phyloP scores from a whole-genome alignment of 176 grass and related monocot genomes.

The Panicum miliaceum region DNA sequence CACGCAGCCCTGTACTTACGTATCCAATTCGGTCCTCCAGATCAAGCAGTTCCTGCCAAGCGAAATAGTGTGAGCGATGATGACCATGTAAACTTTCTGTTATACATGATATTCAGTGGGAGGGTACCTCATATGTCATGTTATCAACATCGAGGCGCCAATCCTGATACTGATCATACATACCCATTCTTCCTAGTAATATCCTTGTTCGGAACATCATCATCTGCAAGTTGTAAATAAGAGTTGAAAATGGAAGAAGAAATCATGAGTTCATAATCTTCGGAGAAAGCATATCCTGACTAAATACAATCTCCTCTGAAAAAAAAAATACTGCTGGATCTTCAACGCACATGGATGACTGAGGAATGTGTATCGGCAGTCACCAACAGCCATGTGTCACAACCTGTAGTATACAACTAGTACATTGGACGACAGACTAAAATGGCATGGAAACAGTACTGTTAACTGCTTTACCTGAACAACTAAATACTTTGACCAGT shows the following conservation, averaged over 20 bases:
- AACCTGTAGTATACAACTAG: too few relatives aligned
- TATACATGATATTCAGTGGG: neutral
- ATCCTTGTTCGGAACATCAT: constrained; percentile 88
- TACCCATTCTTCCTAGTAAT: constrained; percentile 69
- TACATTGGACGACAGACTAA: neutral
- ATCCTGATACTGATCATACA: constrained; percentile 77
- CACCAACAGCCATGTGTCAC: constrained; percentile 3
- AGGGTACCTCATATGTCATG: constrained; percentile 87
- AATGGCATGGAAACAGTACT: neutral
- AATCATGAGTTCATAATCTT: neutral
- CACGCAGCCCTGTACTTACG: constrained; percentile 85
- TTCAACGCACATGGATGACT: neutral
- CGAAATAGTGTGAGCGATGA: neutral
- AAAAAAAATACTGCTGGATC: neutral
- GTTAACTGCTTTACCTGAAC: neutral
- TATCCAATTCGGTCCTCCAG: constrained; percentile 86
- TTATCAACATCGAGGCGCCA: constrained; percentile 95
- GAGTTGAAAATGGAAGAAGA: neutral
- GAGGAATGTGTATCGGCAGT: neutral
- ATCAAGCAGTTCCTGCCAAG: constrained; percentile 74
- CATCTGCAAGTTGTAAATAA: constrained; percentile 57
- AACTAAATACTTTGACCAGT: neutral
- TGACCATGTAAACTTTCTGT: neutral
- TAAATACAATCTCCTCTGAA: neutral
- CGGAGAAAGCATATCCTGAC: neutral